Base-by-base conservation (phyloP, 129 eudicot species). In the Oenanthe sinensis region DNA sequence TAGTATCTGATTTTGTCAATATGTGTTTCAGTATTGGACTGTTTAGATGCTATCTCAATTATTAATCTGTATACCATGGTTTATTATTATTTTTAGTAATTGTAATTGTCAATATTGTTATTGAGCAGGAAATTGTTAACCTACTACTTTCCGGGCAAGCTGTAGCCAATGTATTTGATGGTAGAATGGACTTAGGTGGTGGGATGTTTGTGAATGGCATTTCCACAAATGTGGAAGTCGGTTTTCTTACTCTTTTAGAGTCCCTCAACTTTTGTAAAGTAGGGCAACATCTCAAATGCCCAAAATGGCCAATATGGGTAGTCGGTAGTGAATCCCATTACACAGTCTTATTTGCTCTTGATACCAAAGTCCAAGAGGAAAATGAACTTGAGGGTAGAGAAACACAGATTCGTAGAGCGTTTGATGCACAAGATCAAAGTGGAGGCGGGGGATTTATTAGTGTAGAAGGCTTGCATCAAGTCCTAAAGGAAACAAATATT, bases 251-350 rank as follows among this genome's bases (percentile, higher is more conserved):
- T 74, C 85, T 92, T 62, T 84, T 95, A n/a, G 99, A 95, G 83
- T 95, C 96, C 79, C 94, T 90, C 50, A 86, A 92, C 82, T 95
- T 81, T 75, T 95, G 99, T 55, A 89, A 89, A 72, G 99, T 92
- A 8, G 99, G 99, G n/a, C 96, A 90, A 71, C 74, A 84, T 55
- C 79, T 92, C 45, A 95, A 95, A 90, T 83, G 85, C 77, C 99
- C 99, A 40, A 92, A 79, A 77, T 95, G 97, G 99, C 99, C 99
- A 30, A 92, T 95, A 39, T 95, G 99, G 99, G 99, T 95, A 3
- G 90, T 95, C 0, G 99, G 99, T 14, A 90, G 96, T 15, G 99
- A 95, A 80, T 92, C 99, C 58, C 99, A 95, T 82, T 95, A 95
- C 76, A 92, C 99, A 0, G 97, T 95, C 11, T 48, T 95, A 40